Base-by-base conservation (phyloP, 331 rosid genomes). In the Phaseolus coccineus region DNA sequence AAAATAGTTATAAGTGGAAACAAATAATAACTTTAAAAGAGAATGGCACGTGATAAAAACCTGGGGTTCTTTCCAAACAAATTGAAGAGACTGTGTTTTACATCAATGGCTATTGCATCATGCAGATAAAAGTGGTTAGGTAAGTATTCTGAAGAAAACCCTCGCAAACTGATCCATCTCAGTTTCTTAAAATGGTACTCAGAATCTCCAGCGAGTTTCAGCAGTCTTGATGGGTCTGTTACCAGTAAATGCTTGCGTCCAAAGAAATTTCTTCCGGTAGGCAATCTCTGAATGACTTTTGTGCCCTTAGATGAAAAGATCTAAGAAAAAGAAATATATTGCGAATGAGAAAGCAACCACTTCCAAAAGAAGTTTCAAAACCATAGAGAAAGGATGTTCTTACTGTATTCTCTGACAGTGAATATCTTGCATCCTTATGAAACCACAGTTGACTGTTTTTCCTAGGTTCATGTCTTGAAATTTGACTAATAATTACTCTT, bases 41-140 rank as follows among this genome's bases (percentile, higher is more conserved):
- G 33, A 9, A 59, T 71, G 11, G 0, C 4, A 31, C 2, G 22
- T 62, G 27, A 3, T 1, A 1, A 22, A 7, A 15, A 79, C 83
- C 83, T 59, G 22, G 33, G 64, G 10, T 22, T 62, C 28, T 35
- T 70, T 50, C 83, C 83, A 79, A 1, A 48, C 44, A 33, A 2
- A 55, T 9, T 0, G 47, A 16, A 79, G 46, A 3, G 35, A n/a
- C 56, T 79, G 35, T 16, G 25, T 48, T 47, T 79, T 1, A 79
- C 62, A 40, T 47, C 72, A 15, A 79, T 33, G 1, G 31, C 83
- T 35, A 79, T 62, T 22, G 48, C 24, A 9, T 14, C 53, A 24
- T 40, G 27, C 4, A 8, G 56, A 71, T 70, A 14, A 62, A 79
- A 71, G 39, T 59, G 12, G 24, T 50, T 5, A 0, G 78, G 73